Evolutionary conservation across 192 early-diverging fungal species (phyloP).

Genomic region (Allomyces macrogynus): DNA sequence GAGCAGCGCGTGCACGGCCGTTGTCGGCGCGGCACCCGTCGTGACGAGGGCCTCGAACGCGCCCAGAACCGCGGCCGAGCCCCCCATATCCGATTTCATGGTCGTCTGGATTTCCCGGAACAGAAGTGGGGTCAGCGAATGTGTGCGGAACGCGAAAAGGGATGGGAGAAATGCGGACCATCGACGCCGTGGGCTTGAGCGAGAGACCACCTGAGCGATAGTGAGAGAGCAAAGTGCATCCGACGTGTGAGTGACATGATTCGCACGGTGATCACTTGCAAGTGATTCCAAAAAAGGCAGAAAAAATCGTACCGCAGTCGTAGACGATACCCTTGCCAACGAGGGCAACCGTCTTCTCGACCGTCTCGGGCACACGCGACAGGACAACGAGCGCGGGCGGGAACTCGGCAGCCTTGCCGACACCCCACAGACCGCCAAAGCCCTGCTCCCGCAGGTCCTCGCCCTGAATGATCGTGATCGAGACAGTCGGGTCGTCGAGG

Average conservation of each 20-base stretch:
- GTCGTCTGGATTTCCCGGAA: too few relatives aligned
- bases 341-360: constrained; percentile 18
- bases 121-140: too few relatives aligned
- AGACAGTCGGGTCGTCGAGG: background rate
- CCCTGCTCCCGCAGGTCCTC: constrained; percentile 18
- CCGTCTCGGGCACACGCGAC: constrained; percentile 10
- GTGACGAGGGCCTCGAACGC: constrained; percentile 20
- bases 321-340: constrained; percentile 41
- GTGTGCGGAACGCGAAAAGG: too few relatives aligned
- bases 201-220: constrained; percentile 10
- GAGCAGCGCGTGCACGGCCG: constrained; percentile 18
- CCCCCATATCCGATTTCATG: constrained; percentile 39
- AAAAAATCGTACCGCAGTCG: constrained; percentile 14
- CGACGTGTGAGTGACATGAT: too few relatives aligned
- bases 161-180: too few relatives aligned
- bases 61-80: constrained; percentile 22
- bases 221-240: too few relatives aligned
- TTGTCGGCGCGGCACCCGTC: background rate
- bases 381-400: constrained; percentile 24
- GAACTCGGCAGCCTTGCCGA: constrained; percentile 22
- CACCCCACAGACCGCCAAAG: constrained; percentile 23
- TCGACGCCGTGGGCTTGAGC: constrained; percentile 16
- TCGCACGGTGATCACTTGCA: too few relatives aligned
- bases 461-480: constrained; percentile 19
- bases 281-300: too few relatives aligned